Base-by-base conservation (phyloP, 768 basidiomycete genomes). In the Amanita jacksonii region DNA sequence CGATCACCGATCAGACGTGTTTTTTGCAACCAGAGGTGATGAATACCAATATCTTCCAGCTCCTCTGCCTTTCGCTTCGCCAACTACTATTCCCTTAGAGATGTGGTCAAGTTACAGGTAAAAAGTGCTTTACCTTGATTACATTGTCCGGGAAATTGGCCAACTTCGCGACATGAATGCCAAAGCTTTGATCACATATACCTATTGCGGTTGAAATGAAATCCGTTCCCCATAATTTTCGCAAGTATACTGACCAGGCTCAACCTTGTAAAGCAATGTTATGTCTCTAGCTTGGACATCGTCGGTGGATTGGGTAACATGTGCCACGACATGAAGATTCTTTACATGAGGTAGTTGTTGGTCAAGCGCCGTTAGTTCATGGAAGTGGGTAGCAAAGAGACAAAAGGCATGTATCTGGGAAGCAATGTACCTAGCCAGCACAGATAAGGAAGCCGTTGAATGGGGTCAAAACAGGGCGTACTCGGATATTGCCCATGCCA, bases 401-500 rank as follows among this genome's bases (percentile, higher is more conserved):
- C 92, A 94, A 62, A 96, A 96, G 2, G 89, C 87, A 51, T 85
- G 82, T 27, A 97, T 93, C 49, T 87, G 70, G 3, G 85, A 87
- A 1, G 92, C 93, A 48, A 99, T 94, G 54, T 96, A 82, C 59
- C 93, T 97, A 7, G 9, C 34, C 20, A 27, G 18, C 20, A 22
- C 25, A 34, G 6, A 10, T 28, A 12, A 27, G 18, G 22, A 31
- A 31, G 5, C 20, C 1, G 18, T 23, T 3, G 16, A 45, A 8
- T 20, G 5, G 15, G 10, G 18, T 5, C 19, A 46, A 34, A 36
- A 15, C 25, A 28, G 10, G 15, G 20, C 76, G 48, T 60, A 93
- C 93, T 99, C 96, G 41, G 91, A 94, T 53, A 98, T 98, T 1
- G 94, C 91, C 94, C 94, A 99, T 0, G 96, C 96, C 5, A 99